Base-by-base conservation (phyloP, 1,139 yeast genomes). In the Candida dubliniensis region DNA sequence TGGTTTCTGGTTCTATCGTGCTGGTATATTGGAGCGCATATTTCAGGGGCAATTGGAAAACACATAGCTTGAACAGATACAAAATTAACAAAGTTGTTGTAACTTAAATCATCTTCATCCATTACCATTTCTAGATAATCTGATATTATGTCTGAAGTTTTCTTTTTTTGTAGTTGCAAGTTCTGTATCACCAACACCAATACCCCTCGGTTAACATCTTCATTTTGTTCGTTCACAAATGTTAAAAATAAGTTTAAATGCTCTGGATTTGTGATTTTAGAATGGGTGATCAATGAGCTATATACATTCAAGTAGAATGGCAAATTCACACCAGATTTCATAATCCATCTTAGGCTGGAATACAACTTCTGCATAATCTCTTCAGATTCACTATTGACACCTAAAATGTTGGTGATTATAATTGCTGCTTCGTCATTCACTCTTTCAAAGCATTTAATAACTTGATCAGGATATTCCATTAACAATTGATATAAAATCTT, bases 11-110 rank as follows among this genome's bases (percentile, higher is more conserved):
- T 57, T 14, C 38, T 47, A 1, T 57, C 58, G 13, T 51, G 41
- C 25, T 50, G 52, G 47, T 64, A 67, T 2, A 62, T 53, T 2
- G 55, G 49, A 8, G 56, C 48, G 7, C 59, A 49, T 0, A 58
- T 37, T 12, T 58, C 59, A 1, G 71, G 69, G 3, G 58, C 36
- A 4, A 66, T 40, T 1, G 71, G 66, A 42, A 62, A 67, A 23
- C 65, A 51, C 9, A 50, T 29, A 14, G 56, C 63, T 38, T 66
- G 45, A 4, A 55, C 48, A 30, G 51, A 52, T 8, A 56, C 40
- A 32, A 63, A 58, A 40, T 62, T 66, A 15, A 60, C 43, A 41
- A 64, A 63, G 18, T 53, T 45, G 2, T 40, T 15, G 2, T 37
- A 32, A 1, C 53, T 48, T 6, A 53, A 49, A 1, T 49, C 10